Evolutionary conservation across 2,329 filamentous ascomycete species (phyloP).

Genomic region (Fusarium veterinarium): DNA sequence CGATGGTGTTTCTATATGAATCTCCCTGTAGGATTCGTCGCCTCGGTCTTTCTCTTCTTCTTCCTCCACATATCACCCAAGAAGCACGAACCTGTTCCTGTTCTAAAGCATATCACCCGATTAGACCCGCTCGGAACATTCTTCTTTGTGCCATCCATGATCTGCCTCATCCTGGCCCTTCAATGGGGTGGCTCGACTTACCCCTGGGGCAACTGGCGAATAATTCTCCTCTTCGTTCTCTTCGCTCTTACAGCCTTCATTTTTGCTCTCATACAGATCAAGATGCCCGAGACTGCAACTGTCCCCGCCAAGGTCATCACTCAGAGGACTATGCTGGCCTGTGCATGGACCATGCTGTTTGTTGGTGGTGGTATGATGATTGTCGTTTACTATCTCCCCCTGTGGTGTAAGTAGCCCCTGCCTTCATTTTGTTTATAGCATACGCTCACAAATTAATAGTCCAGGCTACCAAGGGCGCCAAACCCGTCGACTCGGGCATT

Average conservation of each 20-base stretch:
- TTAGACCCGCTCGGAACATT: slow-evolving; percentile 70
- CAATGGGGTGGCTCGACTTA: slow-evolving; percentile 71
- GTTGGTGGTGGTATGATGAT: slow-evolving; percentile 64
- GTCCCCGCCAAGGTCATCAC: slow-evolving; percentile 66
- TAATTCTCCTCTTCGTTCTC: slow-evolving; percentile 65
- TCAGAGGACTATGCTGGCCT: slow-evolving; percentile 65
- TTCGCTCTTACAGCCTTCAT: slow-evolving; percentile 59
- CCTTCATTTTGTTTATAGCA: not conserved
- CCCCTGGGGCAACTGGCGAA: slow-evolving; percentile 63
- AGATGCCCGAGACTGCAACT: slow-evolving; percentile 66
- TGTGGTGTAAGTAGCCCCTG: slow-evolving; percentile 61
- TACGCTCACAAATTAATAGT: slow-evolving; percentile 51
- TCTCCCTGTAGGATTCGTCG: slow-evolving; percentile 65
- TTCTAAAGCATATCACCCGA: slow-evolving; percentile 59
- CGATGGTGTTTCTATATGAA: slow-evolving; percentile 71
- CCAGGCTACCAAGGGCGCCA: slow-evolving; percentile 66
- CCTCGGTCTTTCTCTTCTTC: slow-evolving; percentile 60
- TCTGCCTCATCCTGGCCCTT: slow-evolving; percentile 70
- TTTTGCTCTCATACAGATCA: slow-evolving; percentile 64
- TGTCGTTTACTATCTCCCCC: slow-evolving; percentile 64
- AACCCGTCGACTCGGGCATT: slow-evolving; percentile 66
- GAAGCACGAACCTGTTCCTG: slow-evolving; percentile 44
- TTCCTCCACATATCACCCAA: slow-evolving; percentile 58
- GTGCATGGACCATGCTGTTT: slow-evolving; percentile 59
- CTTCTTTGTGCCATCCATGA: slow-evolving; percentile 68